Percentiles rank a stretch among this genome's conserved stretches.
Conservation (phyloP, 176 grass and related monocot species). For the Puccinellia tenuiflora region DNA sequence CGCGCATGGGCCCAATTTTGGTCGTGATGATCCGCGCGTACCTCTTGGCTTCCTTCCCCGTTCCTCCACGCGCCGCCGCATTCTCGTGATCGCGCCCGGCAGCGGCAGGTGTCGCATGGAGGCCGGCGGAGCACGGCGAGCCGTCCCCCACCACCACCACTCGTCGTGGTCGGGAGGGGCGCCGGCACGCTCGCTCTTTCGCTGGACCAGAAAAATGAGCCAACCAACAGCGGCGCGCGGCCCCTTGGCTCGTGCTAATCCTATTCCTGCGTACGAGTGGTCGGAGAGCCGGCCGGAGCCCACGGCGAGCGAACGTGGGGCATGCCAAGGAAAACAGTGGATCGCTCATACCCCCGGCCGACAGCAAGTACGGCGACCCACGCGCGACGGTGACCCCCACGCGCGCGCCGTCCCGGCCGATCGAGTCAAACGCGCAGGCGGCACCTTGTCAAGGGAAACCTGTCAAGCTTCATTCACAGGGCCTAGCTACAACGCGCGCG, state of each 20-base stretch:
- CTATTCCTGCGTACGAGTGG: not conserved
- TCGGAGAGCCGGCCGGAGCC: not conserved
- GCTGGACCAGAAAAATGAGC: not conserved
- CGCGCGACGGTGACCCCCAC: conserved; percentile 34
- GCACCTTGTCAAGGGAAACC: conserved; percentile 13
- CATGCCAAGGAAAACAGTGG: not conserved
- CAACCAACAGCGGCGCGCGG: not conserved
- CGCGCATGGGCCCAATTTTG: not conserved
- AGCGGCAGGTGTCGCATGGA: not conserved
- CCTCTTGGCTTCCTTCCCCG: too few species aligned
- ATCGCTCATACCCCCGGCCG: not conserved
- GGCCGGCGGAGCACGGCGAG: not conserved
- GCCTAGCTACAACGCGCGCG: not conserved
- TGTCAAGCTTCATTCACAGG: not conserved
- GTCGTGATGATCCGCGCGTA: not conserved
- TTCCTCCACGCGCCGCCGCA: not conserved
- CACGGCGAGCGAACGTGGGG: not conserved
- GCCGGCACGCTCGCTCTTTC: not conserved
- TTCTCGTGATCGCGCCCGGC: not conserved
- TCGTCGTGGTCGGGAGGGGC: too few species aligned
- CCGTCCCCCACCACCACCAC: not conserved
- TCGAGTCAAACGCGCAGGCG: conserved; percentile 23
- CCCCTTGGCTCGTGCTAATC: not conserved
- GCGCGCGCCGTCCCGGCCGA: not conserved
- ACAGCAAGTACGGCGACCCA: conserved; percentile 51